phyloP scores from a whole-genome alignment of 495 filamentous ascomycete species.

The Annulohypoxylon stygium region DNA sequence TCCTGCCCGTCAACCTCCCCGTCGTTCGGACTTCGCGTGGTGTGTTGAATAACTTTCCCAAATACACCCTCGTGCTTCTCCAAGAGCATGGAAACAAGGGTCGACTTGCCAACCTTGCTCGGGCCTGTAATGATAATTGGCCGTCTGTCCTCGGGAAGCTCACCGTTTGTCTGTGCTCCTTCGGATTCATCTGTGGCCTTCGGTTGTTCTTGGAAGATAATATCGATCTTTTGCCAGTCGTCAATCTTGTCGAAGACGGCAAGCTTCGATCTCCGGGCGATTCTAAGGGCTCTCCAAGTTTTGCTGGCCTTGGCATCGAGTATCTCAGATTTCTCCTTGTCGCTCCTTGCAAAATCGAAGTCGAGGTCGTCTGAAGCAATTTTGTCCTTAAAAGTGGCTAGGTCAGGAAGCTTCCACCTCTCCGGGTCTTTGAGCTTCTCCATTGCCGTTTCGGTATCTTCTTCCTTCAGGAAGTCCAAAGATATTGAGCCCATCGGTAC shows the following conservation, averaged over 20 bases:
- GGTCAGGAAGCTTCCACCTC: slow-evolving; percentile 60
- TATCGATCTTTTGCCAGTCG: slow-evolving; percentile 75
- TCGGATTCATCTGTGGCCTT: slow-evolving; percentile 40
- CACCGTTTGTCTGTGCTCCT: slow-evolving; percentile 42
- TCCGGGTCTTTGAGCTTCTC: slow-evolving; percentile 63
- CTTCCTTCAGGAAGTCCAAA: slow-evolving; percentile 81
- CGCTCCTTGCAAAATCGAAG: slow-evolving; percentile 79
- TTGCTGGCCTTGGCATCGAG: slow-evolving; percentile 82
- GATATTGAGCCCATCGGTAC: slow-evolving; percentile 78
- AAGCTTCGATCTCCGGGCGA: slow-evolving; percentile 79
- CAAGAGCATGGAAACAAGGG: slow-evolving; percentile 56
- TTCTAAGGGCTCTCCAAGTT: slow-evolving; percentile 86
- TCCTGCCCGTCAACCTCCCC: slow-evolving; percentile 61
- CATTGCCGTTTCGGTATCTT: slow-evolving; percentile 58
- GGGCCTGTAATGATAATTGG: slow-evolving; percentile 64
- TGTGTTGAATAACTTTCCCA: slow-evolving; percentile 57
- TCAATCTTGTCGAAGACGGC: slow-evolving; percentile 87
- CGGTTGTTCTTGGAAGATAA: slow-evolving; percentile 62
- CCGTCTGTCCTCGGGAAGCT: slow-evolving; percentile 58
- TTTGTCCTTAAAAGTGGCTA: slow-evolving; percentile 64
- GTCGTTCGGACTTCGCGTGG: slow-evolving; percentile 58
- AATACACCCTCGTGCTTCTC: slow-evolving; percentile 59
- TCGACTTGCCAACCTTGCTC: slow-evolving; percentile 54
- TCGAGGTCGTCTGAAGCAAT: slow-evolving; percentile 82
- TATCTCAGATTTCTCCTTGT: slow-evolving; percentile 75